phyloP scores from a whole-genome alignment of 176 grass and related monocot genomes.

The Raddia distichophylla region DNA sequence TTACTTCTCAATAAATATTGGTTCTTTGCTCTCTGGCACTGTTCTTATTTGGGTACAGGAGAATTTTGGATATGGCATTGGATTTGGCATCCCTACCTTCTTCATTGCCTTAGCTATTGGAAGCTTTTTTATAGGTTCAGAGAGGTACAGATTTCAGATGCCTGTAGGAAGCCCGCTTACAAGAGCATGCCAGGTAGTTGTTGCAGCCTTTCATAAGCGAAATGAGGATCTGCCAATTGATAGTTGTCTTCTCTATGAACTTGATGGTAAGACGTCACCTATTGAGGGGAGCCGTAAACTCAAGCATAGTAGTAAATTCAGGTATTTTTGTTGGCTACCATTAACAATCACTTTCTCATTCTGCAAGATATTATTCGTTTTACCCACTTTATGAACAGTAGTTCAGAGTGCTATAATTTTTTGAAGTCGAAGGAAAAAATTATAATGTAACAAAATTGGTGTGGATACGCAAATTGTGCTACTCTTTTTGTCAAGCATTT shows the following conservation, averaged over 20 bases:
- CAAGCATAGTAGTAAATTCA: constrained; percentile 69
- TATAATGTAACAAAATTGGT: constrained; percentile 9
- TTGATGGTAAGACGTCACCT: constrained; percentile 54
- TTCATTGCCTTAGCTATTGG: constrained; percentile 70
- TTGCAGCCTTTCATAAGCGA: constrained; percentile 65
- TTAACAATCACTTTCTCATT: constrained; percentile 14
- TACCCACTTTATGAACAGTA: no score
- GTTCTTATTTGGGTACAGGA: constrained; percentile 85
- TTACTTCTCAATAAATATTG: constrained; percentile 81
- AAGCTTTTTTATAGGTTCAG: constrained; percentile 75
- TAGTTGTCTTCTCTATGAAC: constrained; percentile 75
- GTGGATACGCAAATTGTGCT: constrained; percentile 22
- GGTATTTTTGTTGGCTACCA: constrained; percentile 52
- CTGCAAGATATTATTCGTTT: neutral
- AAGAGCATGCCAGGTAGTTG: constrained; percentile 81
- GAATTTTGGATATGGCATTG: constrained; percentile 78
- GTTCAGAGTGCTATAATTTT: no score
- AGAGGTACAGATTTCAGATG: constrained; percentile 75
- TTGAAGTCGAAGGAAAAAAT: neutral
- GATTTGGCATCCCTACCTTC: constrained; percentile 76
- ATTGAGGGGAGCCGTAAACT: constrained; percentile 71
- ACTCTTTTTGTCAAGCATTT: constrained; percentile 29
- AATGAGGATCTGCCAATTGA: constrained; percentile 61
- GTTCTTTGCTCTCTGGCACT: constrained; percentile 67
- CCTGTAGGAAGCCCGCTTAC: constrained; percentile 83